Evolutionary conservation across 1,139 yeast species (phyloP), one percentile per base, ranked within the genome.

Genomic region (Lodderomyces parapsilosis): DNA sequence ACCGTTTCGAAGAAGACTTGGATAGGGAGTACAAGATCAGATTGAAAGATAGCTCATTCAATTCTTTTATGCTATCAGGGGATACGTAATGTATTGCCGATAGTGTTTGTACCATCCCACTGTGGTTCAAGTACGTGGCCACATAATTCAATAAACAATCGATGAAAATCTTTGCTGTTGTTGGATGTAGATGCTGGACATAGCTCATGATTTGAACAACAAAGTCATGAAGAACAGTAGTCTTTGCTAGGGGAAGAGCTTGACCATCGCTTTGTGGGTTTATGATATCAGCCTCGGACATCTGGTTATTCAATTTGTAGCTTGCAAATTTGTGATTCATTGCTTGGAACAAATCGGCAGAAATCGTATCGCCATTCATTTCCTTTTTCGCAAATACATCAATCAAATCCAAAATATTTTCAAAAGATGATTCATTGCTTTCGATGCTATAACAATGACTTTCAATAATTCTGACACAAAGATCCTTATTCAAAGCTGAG

Each of bases 71-170:
- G 23, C 59, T 52, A 4, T 46, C 38, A 0, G 52, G 43, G 36
- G 65, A 58, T 14, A 54, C 19, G 15, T 50, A 44, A 23, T 58
- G 54, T 7, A 69, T 42, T 5, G 51, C 51, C 3, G 46, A 40
- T 10, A 72, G 50, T 0, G 60, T 62, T 31, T 55, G 50, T 0
- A 59, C 58, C 2, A 62, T 50, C 0, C 69, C 75, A 0, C 69
- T 56, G 39, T 67, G 65, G 47, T 70, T 71, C 45, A 70, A 76
- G 45, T 63, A 57, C 13, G 62, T 43, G 34, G 57, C 59, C 18
- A 69, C 51, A 50, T 71, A 77, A 46, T 68, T 63, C 20, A 73
- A 51, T 6, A 71, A 39, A 47, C 77, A 69, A 49, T 71, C 68
- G 19, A 70, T 49, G 45, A 71, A 68, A 4, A 70, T 41, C 3